These are phyloP conservation scores for Agrocybe pediades DNA, from an alignment of 768 basidiomycete genomes.

Conservation along the genomic window DNA sequence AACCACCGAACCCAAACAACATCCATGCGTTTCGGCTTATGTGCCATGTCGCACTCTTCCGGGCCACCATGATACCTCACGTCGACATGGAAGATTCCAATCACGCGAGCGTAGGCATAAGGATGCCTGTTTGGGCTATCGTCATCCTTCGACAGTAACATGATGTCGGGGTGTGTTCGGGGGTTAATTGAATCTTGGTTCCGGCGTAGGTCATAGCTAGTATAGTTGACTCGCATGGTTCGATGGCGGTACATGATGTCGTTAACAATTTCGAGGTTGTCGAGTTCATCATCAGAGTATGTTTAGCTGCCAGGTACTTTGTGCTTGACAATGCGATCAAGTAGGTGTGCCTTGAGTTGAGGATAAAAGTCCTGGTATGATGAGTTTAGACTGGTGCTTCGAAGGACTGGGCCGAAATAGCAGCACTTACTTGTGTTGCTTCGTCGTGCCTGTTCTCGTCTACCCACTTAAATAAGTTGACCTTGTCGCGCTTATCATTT, in stretches of 20 bases:
- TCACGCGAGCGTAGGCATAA: constrained; percentile 29
- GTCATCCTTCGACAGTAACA: constrained; percentile 21
- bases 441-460: constrained; percentile 20
- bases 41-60: neutral
- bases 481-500: neutral
- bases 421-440: constrained; percentile 23
- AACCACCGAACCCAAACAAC: constrained; percentile 18
- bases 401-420: neutral
- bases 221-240: constrained; percentile 37
- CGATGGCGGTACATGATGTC: constrained; percentile 29
- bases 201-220: constrained; percentile 41
- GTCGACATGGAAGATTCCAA: constrained; percentile 30
- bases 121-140: constrained; percentile 19
- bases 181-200: constrained; percentile 42
- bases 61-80: constrained; percentile 17
- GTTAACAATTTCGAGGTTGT: constrained; percentile 8
- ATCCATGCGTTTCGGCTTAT: constrained; percentile 6
- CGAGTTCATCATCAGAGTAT: constrained; percentile 20
- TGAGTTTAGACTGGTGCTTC: neutral
- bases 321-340: constrained; percentile 23
- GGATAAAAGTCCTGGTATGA: constrained; percentile 27
- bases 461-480: constrained; percentile 9
- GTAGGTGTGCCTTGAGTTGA: constrained; percentile 28
- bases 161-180: constrained; percentile 31
- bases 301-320: constrained; percentile 19